Base-by-base conservation (phyloP, 139 green algal genomes). In the Trebouxia sp. region DNA sequence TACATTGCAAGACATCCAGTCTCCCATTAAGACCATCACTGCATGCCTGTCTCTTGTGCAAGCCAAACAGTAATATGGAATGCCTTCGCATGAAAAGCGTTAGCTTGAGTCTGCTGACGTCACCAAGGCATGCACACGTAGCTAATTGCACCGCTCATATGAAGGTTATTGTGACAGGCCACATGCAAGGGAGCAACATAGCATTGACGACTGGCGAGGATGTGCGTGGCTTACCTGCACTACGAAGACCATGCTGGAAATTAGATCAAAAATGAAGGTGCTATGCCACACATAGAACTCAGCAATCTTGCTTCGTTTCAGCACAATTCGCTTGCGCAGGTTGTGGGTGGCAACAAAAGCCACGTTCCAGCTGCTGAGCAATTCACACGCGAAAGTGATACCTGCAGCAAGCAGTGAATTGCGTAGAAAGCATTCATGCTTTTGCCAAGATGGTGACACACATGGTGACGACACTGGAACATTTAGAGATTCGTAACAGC, bases 311-410 rank as follows among this genome's bases (percentile, higher is more conserved):
- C 65, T 35, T 5, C 83, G 48, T 65, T 85, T 81, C 80, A 89
- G 69, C 3, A 88, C 81, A 42, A 90, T 48, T 35, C 85, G 76
- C 62, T 83, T 87, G 41, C 80, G 80, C 28, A 83, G 80, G 50
- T 86, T 85, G 58, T 83, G 85, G 20, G 58, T 84, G n/a, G 75
- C 84, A 1, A 90, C 76, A 67, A 90, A 90, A 30, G 82, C 86
- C 1, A 85, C 53, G 38, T 88, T 83, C 24, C 88, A 82, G 75
- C 55, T 50, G 6, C 70, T n/a, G 10, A 80, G n/a, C 50, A 80
- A 20, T 12, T 80, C 75, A 28, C 39, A 15, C 8, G 75, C 37
- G 39, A 80, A 80, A 1, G 65, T 47, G 3, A 48, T 39, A 30
- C 75, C 53, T 70, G 75, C 51, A 79, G 24, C 26, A 1, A 69